A percentile compares a stretch with the other conserved stretches of the same genome.
Conservation (phyloP, 2,329 filamentous ascomycete species). For the Ophiostoma pallidulum region DNA sequence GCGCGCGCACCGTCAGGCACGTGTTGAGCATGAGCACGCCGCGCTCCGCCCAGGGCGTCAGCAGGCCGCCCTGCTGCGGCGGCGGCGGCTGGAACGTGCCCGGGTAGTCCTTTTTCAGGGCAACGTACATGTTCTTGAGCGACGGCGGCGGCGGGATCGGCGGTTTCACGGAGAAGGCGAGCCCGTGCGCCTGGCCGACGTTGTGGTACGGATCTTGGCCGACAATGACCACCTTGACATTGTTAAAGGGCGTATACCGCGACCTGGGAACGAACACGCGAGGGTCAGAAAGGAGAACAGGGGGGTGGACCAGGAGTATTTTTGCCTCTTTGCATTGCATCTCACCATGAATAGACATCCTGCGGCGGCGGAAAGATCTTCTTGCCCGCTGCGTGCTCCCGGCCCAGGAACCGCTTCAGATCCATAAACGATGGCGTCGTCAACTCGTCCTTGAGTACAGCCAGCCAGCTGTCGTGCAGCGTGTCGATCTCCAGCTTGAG, state of each 20-base stretch:
- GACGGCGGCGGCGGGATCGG: constrained; percentile 84
- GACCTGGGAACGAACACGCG: too few species aligned
- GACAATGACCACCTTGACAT: constrained; percentile 84
- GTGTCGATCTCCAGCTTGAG: constrained; percentile 87
- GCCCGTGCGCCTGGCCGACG: constrained; percentile 85
- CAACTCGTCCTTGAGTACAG: constrained; percentile 79
- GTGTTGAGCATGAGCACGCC: constrained; percentile 93
- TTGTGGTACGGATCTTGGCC: constrained; percentile 98
- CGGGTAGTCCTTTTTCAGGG: constrained; percentile 81
- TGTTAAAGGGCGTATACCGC: constrained; percentile 78
- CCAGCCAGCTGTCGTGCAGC: constrained; percentile 83
- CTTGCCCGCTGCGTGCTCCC: constrained; percentile 62
- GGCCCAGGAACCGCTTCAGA: constrained; percentile 77
- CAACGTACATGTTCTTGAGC: constrained; percentile 86
- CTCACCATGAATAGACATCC: constrained; percentile 90
- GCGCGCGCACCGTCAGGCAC: constrained; percentile 83
- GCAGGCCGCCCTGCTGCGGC: constrained; percentile 66
- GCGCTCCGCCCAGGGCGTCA: constrained; percentile 89
- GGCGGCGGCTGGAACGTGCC: constrained; percentile 65
- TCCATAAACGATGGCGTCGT: constrained; percentile 70
- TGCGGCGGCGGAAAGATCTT: constrained; percentile 80
- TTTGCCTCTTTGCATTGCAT: too few species aligned
- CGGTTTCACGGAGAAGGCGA: constrained; percentile 89
- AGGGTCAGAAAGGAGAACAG: too few species aligned
- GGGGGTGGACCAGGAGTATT: too few species aligned